Evolutionary conservation across 441 rosid species (phyloP).

Genomic region (Macaranga tanarius): DNA sequence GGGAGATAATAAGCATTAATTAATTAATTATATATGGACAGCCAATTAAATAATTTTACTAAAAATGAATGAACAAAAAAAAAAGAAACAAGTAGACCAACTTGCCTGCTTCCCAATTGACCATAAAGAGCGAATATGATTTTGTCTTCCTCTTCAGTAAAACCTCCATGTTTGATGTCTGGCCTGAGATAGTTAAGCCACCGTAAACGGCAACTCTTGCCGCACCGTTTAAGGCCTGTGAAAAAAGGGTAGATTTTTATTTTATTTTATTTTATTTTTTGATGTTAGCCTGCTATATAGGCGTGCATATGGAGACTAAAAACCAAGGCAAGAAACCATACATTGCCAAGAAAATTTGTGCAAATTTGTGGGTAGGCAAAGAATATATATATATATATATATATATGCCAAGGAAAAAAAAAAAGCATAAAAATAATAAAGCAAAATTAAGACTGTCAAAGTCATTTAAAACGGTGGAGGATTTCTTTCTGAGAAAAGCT

Average conservation of each 20-base stretch:
- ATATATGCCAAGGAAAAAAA: too few species aligned
- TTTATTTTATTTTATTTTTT: too few species aligned
- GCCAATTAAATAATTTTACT: neutral
- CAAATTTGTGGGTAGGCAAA: neutral
- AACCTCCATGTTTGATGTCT: conserved; percentile 57
- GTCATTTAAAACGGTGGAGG: neutral
- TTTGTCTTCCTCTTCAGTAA: conserved; percentile 52
- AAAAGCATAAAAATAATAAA: neutral
- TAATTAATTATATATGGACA: neutral
- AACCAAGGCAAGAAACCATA: neutral
- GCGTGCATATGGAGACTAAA: too few species aligned
- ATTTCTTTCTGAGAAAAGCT: too few species aligned
- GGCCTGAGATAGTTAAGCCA: conserved; percentile 65
- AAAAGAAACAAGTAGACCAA: neutral
- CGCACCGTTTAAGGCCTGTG: conserved; percentile 55
- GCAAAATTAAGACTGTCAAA: neutral
- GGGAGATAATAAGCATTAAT: too few species aligned
- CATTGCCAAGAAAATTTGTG: neutral
- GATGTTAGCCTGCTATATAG: too few species aligned
- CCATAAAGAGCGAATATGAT: conserved; percentile 42
- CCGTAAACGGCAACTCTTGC: conserved; percentile 61
- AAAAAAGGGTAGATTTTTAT: neutral
- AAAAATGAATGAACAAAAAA: neutral
- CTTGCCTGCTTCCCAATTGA: conserved; percentile 59
- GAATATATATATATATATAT: too few species aligned